Conservation (phyloP, 2,329 filamentous ascomycete genomes). For the Ceratocystis papillata region DNA sequence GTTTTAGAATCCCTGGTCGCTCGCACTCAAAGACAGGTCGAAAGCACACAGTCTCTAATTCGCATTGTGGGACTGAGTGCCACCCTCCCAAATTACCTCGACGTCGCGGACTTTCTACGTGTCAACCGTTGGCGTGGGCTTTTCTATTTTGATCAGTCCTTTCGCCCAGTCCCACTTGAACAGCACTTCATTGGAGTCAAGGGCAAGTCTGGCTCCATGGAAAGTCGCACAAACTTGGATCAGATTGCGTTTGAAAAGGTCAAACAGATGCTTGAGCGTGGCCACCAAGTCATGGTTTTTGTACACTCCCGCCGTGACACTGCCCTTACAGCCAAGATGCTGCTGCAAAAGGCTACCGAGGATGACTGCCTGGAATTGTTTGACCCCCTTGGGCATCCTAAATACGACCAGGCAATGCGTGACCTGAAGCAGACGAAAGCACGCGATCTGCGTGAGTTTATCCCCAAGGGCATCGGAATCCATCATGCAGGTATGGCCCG, state of each 20-base stretch:
- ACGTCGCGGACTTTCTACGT: slow-evolving; percentile 92
- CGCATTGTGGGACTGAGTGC: slow-evolving; percentile 92
- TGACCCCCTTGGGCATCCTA: slow-evolving; percentile 66
- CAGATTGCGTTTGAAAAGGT: slow-evolving; percentile 86
- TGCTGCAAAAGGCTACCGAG: slow-evolving; percentile 78
- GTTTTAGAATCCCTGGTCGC: slow-evolving; percentile 94
- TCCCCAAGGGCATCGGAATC: slow-evolving; percentile 83
- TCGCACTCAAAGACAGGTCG: slow-evolving; percentile 87
- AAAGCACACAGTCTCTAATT: slow-evolving; percentile 95
- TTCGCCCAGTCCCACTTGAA: slow-evolving; percentile 88
- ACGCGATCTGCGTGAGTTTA: slow-evolving; percentile 74
- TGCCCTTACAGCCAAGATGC: slow-evolving; percentile 70
- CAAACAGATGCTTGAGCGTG: slow-evolving; percentile 75
- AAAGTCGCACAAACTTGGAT: slow-evolving; percentile 82
- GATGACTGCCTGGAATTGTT: slow-evolving; percentile 71
- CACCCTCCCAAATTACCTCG: slow-evolving; percentile 89
- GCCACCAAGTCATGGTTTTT: slow-evolving; percentile 99
- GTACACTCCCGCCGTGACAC: slow-evolving; percentile 96
- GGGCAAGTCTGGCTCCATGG: slow-evolving; percentile 71
- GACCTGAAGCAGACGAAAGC: slow-evolving; percentile 82
- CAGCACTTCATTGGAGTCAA: slow-evolving; percentile 97
- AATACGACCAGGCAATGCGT: slow-evolving; percentile 66
- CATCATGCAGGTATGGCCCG: slow-evolving; percentile 96
- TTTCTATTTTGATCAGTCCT: slow-evolving; percentile 95
- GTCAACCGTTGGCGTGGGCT: slow-evolving; percentile 87